phyloP scores from a whole-genome alignment of 768 basidiomycete genomes.

The Pleurotus citrinopileatus region DNA sequence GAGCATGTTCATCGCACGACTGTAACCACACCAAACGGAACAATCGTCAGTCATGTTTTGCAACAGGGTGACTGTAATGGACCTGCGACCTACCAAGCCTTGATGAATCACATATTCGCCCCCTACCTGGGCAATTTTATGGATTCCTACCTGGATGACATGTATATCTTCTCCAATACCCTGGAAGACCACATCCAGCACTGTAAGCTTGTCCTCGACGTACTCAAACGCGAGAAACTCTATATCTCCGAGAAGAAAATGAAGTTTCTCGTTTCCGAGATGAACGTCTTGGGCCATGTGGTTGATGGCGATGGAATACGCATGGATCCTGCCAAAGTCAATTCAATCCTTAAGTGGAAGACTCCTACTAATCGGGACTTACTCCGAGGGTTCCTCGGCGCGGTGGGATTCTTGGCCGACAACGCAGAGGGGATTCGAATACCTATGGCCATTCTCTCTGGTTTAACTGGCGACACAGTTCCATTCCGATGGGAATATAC shows the following conservation, averaged over 20 bases:
- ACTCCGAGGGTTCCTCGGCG: constrained; percentile 27
- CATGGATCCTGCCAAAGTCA: constrained; percentile 34
- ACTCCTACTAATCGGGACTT: constrained; percentile 22
- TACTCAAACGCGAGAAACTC: constrained; percentile 21
- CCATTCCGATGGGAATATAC: constrained; percentile 13
- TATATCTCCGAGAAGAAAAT: constrained; percentile 28
- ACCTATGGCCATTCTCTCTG: constrained; percentile 23
- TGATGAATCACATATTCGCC: constrained; percentile 32
- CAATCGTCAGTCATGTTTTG: constrained; percentile 26
- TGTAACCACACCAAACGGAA: constrained; percentile 27
- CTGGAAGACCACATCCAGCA: constrained; percentile 30
- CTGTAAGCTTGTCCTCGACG: constrained; percentile 23
- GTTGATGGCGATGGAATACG: constrained; percentile 19
- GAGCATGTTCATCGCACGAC: constrained; percentile 21
- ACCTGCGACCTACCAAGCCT: constrained; percentile 32
- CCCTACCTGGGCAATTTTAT: constrained; percentile 24
- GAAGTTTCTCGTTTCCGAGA: constrained; percentile 11
- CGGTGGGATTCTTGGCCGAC: constrained; percentile 27
- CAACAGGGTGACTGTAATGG: constrained; percentile 28
- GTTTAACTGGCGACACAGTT: constrained; percentile 10
- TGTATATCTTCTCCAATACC: constrained; percentile 31
- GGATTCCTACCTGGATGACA: constrained; percentile 32
- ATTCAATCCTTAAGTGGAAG: constrained; percentile 23
- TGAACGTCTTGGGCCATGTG: constrained; percentile 20
- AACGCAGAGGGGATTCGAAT: constrained; percentile 19